Percentiles rank a stretch among this genome's conserved stretches.
Evolutionary conservation across 2,329 filamentous ascomycete genomes (phyloP).

Genomic region (Pleomassaria siparia): DNA sequence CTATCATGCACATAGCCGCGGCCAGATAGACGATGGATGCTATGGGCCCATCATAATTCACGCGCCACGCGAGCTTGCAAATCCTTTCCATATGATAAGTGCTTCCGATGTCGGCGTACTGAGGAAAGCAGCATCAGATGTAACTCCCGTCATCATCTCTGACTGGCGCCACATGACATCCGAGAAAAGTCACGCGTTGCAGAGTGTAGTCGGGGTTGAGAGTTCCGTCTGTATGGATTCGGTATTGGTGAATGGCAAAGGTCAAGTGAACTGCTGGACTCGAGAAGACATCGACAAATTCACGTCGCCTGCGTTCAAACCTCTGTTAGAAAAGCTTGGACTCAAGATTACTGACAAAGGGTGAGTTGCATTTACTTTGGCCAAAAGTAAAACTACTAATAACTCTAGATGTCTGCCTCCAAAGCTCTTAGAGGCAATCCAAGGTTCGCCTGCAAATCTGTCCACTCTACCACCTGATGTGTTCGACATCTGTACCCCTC

Average conservation of each 20-base stretch:
- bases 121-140: conserved; percentile 50
- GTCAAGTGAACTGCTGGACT: conserved; percentile 55
- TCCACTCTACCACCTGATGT: conserved; percentile 16
- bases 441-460: conserved; percentile 11
- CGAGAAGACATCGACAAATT: conserved; percentile 48
- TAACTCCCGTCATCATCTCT: conserved; percentile 54
- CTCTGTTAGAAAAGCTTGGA: conserved; percentile 36
- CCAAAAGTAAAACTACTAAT: conserved; percentile 1
- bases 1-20: conserved; percentile 61
- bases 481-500: conserved; percentile 47
- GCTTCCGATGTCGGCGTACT: conserved; percentile 48
- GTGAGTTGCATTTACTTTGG: conserved; percentile 16
- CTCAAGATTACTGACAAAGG: conserved; percentile 44
- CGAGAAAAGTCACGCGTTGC: conserved; percentile 49
- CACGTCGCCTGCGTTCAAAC: conserved; percentile 32
- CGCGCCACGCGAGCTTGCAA: conserved; percentile 34
- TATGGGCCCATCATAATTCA: conserved; percentile 59
- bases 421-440: conserved; percentile 45
- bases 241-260: conserved; percentile 64
- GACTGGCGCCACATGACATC: conserved; percentile 61
- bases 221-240: conserved; percentile 59
- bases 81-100: conserved; percentile 56
- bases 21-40: conserved; percentile 62
- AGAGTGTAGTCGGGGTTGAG: conserved; percentile 50
- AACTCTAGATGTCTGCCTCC: conserved; percentile 43